Evolutionary conservation across 2,329 filamentous ascomycete species (phyloP).

Genomic region (Fusarium siculi): DNA sequence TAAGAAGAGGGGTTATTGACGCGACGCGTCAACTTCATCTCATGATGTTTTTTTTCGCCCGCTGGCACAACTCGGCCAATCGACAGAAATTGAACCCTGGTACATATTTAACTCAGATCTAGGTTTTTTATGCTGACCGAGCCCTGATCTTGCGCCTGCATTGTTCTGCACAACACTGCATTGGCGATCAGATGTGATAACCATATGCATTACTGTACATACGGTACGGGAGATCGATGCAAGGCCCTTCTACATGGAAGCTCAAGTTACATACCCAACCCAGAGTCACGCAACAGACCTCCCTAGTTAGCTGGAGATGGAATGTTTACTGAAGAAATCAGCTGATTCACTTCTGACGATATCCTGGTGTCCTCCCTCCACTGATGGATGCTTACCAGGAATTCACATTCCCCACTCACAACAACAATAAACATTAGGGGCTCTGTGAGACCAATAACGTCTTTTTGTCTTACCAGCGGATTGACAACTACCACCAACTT

Average conservation of each 20-base stretch:
- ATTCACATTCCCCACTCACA: conserved; percentile 22
- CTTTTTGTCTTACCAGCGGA: conserved; percentile 29
- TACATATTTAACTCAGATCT: not conserved
- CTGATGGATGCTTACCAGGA: not conserved
- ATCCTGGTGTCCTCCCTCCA: not conserved
- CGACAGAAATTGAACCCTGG: not conserved
- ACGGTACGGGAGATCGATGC: conserved; percentile 40
- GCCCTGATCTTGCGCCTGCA: conserved; percentile 27
- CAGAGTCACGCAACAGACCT: conserved; percentile 7
- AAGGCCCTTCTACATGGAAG: conserved; percentile 40
- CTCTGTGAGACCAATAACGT: conserved; percentile 33
- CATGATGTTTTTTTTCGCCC: conserved; percentile 28
- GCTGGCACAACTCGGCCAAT: conserved; percentile 9
- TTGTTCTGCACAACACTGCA: conserved; percentile 44
- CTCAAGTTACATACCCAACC: conserved; percentile 13
- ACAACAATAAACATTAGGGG: conserved; percentile 19
- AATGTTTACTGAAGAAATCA: conserved; percentile 15
- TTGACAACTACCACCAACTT: conserved; percentile 19
- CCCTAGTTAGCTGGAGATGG: not conserved
- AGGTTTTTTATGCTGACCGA: conserved; percentile 17
- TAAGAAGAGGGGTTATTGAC: conserved; percentile 29
- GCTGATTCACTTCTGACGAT: conserved; percentile 4
- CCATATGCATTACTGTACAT: conserved; percentile 30
- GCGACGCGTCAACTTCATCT: conserved; percentile 31
- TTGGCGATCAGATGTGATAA: conserved; percentile 38